Base-by-base conservation (phyloP, 2,329 filamentous ascomycete genomes). In the Cyphellophora europaea region DNA sequence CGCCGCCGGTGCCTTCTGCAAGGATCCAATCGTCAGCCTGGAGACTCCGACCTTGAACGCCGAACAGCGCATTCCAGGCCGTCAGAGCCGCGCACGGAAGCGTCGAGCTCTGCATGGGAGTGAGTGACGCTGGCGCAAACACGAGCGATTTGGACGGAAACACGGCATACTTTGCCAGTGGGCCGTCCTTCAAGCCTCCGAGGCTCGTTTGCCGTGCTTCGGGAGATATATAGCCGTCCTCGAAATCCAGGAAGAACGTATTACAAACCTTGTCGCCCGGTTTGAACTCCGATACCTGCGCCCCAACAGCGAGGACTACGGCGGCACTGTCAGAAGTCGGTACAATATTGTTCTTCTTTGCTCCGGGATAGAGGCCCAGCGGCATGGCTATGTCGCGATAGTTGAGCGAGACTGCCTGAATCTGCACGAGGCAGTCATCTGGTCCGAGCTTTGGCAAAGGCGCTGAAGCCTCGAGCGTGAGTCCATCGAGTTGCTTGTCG, bases 81-180 rank as follows among this genome's bases (percentile, higher is more conserved):
- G 77, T 82, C 30, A 81, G 49, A 2, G 61, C 76, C 2, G 77
- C 75, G 48, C 77, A 80, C 1, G 68, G 53, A 2, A 81, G 60
- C 0, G 76, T 76, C 14, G 69, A 65, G 2, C 69, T 66, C 53
- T 81, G 74, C 21, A 63, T 38, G 33, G 63, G 56, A 43, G 52
- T 65, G 18, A 81, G 62, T 45, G 70, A 71, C 14, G 51, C 53
- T 1, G 84, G 83, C 37, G 72, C 65, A 30, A 60, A 62, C 11
- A 86, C 79, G 4, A 89, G 65, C 2, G 81, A 82, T 14, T 56
- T 70, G 61, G 86, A 77, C 40, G 73, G 66, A 53, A 82, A 86
- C 8, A 74, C 71, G 40, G 63, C 81, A 45, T 81, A 77, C 47
- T 80, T 66, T 29, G 80, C 72, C 16, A 89, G 66, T 0, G 71